Base-by-base conservation (phyloP, 2,329 filamentous ascomycete genomes). In the Diplocarpon rosae region DNA sequence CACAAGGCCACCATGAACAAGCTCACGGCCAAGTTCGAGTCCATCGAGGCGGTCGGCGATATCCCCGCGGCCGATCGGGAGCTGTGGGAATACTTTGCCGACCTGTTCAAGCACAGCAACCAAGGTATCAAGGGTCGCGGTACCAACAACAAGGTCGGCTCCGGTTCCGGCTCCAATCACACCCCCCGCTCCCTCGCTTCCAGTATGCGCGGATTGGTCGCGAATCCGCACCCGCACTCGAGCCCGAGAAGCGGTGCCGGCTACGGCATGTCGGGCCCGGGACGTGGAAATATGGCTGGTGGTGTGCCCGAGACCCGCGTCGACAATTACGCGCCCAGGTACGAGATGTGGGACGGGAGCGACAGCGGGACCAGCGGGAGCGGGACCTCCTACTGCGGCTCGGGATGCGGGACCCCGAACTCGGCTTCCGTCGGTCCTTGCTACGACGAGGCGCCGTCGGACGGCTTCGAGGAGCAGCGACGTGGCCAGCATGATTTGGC, bases 61-160 rank as follows among this genome's bases (percentile, higher is more conserved):
- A 67, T 70, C 5, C 76, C 89, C n/a, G 69, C 80, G 31, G 64
- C 66, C 12, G 86, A 95, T 57, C 80, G 76, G 49, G 81, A 87
- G 48, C 70, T 95, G 40, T 87, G 84, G 69, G 76, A 83, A 54
- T 94, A 95, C 66, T 92, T 96, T 60, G 75, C 80, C 3, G 73
- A 73, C 0, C 71, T 95, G n/a, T 95, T 95, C 73, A 95, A 94
- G 70, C 93, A 96, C 66, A 89, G 84, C 66, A 96, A 96, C 73
- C 95, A 95, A 65, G 92, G 92, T 1, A 95, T 96, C 70, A 96
- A 95, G 66, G 92, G 92, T 10, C 80, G 92, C 37, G 92, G 92
- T 35, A 92, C 90, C 61, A 85, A 89, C 55, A 73, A 86, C 45
- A 79, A 78, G 46, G 82, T 88, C 43, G 62, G 53, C 13, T 41